Conservation (phyloP, 176 grass and related monocot species). For the Aechmea fasciata region DNA sequence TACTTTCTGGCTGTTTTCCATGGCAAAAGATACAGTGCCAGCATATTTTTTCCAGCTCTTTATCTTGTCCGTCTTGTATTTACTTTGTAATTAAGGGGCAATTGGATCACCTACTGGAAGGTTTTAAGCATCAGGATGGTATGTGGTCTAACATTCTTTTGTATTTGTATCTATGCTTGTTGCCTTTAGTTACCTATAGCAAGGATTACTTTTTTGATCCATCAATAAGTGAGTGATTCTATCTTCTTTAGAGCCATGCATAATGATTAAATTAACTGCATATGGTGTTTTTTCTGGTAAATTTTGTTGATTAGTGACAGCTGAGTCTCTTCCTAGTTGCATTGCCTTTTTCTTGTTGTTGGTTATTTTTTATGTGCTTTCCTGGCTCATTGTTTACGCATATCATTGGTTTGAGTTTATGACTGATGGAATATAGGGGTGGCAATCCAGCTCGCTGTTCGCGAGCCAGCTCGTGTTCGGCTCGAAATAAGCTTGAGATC, state of each 20-base stretch:
- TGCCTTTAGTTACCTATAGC: not conserved
- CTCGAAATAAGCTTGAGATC: too few relatives aligned
- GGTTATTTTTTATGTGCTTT: not conserved
- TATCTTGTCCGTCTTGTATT: constrained; percentile 13
- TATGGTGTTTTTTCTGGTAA: not conserved
- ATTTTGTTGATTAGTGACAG: not conserved
- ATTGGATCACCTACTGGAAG: constrained; percentile 14
- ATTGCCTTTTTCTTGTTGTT: not conserved
- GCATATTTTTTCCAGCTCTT: constrained; percentile 13
- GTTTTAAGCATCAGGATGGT: constrained; percentile 3
- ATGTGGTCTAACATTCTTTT: constrained; percentile 1
- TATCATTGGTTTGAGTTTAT: too few relatives aligned
- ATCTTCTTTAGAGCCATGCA: not conserved
- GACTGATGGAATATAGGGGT: too few relatives aligned
- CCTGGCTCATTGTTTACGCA: too few relatives aligned
- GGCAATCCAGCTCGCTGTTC: too few relatives aligned
- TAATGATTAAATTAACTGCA: not conserved
- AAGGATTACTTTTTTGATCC: not conserved
- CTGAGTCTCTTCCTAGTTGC: not conserved
- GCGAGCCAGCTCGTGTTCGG: too few relatives aligned
- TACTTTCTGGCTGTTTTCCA: constrained; percentile 3
- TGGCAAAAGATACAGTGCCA: constrained; percentile 29
- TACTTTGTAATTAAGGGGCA: not conserved
- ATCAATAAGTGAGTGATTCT: not conserved
- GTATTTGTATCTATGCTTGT: not conserved